phyloP scores from a whole-genome alignment of 2,329 filamentous ascomycete species.

The Neospermospora avenae region DNA sequence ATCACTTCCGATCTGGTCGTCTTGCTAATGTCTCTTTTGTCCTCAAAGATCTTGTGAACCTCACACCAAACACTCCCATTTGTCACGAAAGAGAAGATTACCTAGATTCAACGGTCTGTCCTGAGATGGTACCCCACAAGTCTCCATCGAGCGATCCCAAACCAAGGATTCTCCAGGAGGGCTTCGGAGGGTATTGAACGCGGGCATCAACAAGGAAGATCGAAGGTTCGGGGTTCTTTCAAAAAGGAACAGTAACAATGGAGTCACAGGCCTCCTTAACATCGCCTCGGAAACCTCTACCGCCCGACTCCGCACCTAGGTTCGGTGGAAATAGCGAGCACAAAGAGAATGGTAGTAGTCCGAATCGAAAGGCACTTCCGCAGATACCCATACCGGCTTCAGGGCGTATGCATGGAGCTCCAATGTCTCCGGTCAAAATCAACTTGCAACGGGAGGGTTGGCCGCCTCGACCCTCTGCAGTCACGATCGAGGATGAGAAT shows the following conservation, averaged over 20 bases:
- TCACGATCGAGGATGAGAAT: constrained; percentile 44
- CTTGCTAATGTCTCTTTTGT: constrained; percentile 1
- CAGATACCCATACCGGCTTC: constrained; percentile 25
- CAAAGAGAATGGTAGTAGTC: constrained; percentile 26
- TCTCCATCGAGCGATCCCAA: constrained; percentile 1
- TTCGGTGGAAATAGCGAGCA: constrained; percentile 19
- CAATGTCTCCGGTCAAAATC: constrained; percentile 54
- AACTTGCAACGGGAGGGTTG: constrained; percentile 53
- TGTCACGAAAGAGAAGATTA: background rate
- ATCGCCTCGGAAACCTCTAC: constrained; percentile 18
- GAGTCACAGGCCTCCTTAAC: constrained; percentile 22
- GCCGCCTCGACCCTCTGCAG: constrained; percentile 49
- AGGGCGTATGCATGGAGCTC: constrained; percentile 46
- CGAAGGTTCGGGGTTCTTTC: background rate
- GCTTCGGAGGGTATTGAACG: background rate
- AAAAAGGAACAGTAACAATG: constrained; percentile 16
- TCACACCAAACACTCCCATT: background rate
- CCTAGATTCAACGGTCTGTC: background rate
- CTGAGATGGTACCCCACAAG: constrained; percentile 3
- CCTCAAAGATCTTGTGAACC: background rate
- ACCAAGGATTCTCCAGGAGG: background rate
- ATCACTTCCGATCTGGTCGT: constrained; percentile 2
- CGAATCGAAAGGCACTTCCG: constrained; percentile 21
- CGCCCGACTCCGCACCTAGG: constrained; percentile 7
- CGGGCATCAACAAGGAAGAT: background rate